Conservation (phyloP, 1,284 basidiomycete species). For the Cutaneotrichosporon dermatis region DNA sequence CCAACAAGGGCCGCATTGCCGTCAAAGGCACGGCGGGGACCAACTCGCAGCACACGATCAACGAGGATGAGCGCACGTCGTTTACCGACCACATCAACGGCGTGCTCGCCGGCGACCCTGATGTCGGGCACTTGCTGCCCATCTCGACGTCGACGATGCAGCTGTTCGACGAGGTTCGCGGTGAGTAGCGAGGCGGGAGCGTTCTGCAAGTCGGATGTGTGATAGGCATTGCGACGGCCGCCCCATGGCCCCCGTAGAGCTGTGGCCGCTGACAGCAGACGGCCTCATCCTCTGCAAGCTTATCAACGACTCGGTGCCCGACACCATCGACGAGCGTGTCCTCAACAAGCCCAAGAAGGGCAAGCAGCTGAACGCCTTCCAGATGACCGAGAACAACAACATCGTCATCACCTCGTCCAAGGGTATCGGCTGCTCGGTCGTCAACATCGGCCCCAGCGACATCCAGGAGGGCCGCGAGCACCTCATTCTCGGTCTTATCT, state of each 20-base stretch:
- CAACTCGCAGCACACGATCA: conserved; percentile 95
- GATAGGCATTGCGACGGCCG: neutral
- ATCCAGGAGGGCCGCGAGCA: conserved; percentile 92
- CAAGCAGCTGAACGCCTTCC: conserved; percentile 80
- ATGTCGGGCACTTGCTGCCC: conserved; percentile 76
- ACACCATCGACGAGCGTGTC: conserved; percentile 97
- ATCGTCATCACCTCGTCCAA: conserved; percentile 97
- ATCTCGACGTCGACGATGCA: conserved; percentile 99
- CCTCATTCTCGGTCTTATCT: conserved; percentile 95
- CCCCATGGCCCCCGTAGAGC: no score
- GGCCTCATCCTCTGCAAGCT: conserved; percentile 96
- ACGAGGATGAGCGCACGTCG: conserved; percentile 91
- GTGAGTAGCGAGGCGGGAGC: conserved; percentile 32
- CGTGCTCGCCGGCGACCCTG: conserved; percentile 79
- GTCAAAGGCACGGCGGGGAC: conserved; percentile 86
- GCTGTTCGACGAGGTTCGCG: conserved; percentile 90
- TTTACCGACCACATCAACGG: conserved; percentile 98
- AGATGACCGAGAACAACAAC: conserved; percentile 99
- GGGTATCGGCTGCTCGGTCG: conserved; percentile 95
- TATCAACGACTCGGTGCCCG: conserved; percentile 97
- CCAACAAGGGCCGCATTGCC: conserved; percentile 80
- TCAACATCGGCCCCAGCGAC: conserved; percentile 94
- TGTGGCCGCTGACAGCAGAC: conserved; percentile 52
- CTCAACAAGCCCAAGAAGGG: conserved; percentile 75
- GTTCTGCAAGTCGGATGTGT: neutral